Conservation (phyloP, 1,284 basidiomycete species). For the Irpex lacteus region DNA sequence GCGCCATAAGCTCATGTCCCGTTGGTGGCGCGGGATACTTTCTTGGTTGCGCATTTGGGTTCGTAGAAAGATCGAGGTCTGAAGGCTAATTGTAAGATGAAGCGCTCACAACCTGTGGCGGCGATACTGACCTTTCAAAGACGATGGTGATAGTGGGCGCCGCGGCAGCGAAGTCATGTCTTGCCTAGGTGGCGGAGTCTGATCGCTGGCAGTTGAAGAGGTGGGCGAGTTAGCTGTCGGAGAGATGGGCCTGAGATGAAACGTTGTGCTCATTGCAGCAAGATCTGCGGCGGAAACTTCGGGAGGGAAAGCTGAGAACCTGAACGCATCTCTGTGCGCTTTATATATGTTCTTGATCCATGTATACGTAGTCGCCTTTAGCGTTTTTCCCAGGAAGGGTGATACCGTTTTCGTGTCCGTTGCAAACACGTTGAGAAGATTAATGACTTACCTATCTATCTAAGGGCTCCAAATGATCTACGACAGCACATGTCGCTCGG, state of each 20-base stretch:
- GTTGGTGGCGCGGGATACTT: constrained; percentile 72
- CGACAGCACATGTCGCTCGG: constrained; percentile 16
- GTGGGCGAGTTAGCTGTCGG: constrained; percentile 19
- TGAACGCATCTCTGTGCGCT: constrained; percentile 11
- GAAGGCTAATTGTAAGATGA: constrained; percentile 9
- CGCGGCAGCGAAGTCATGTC: constrained; percentile 17
- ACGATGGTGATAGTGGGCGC: constrained; percentile 29
- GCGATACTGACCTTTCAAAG: constrained; percentile 45
- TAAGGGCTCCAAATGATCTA: not conserved
- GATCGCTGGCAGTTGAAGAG: constrained; percentile 26
- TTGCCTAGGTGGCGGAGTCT: constrained; percentile 21
- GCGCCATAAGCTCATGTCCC: constrained; percentile 76
- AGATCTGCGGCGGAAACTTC: constrained; percentile 10
- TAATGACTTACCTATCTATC: constrained; percentile 1
- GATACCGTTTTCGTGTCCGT: constrained; percentile 8
- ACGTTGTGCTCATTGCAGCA: constrained; percentile 16
- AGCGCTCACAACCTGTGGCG: constrained; percentile 11
- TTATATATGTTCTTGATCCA: constrained; percentile 19
- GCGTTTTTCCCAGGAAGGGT: constrained; percentile 14
- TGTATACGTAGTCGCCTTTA: constrained; percentile 6
- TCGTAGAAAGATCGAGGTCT: constrained; percentile 59
- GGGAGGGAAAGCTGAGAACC: constrained; percentile 16
- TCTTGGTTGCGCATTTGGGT: constrained; percentile 41
- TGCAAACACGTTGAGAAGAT: constrained; percentile 9
- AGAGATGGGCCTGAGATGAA: constrained; percentile 26